Percentiles rank a stretch among this genome's conserved stretches.
Evolutionary conservation across 768 basidiomycete genomes (phyloP).

Genomic region (Phallus indusiatus): DNA sequence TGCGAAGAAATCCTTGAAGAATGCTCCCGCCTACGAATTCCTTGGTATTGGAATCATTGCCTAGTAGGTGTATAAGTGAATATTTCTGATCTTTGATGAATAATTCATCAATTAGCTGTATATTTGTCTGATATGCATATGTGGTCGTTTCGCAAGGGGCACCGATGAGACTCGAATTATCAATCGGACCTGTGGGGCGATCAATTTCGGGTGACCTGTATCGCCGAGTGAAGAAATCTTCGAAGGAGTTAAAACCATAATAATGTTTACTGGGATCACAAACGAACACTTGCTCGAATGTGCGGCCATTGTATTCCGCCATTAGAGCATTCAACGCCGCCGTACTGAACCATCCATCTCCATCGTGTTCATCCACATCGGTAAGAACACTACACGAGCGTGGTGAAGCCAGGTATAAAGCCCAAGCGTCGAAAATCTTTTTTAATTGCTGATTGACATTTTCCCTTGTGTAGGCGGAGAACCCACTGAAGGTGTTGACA

Average conservation of each 20-base stretch:
- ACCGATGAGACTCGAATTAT: conserved; percentile 31
- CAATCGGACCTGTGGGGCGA: conserved; percentile 23
- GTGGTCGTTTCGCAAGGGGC: conserved; percentile 48
- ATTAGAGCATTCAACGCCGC: conserved; percentile 19
- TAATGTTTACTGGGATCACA: too few species aligned
- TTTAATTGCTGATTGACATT: conserved; percentile 39
- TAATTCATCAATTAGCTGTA: conserved; percentile 36
- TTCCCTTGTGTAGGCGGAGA: conserved; percentile 21
- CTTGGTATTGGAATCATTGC: conserved; percentile 28
- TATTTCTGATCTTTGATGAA: conserved; percentile 58
- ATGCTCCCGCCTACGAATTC: conserved; percentile 42
- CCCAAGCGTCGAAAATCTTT: conserved; percentile 43
- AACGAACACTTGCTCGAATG: too few species aligned
- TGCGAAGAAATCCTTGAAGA: conserved; percentile 49
- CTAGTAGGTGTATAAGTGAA: conserved; percentile 47
- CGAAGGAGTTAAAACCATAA: too few species aligned
- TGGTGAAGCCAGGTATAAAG: conserved; percentile 33
- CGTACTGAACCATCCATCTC: conserved; percentile 40
- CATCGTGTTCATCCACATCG: conserved; percentile 15
- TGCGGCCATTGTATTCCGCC: background rate
- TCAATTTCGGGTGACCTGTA: too few species aligned
- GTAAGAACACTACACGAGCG: conserved; percentile 35
- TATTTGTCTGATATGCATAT: conserved; percentile 30
- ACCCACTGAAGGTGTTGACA: conserved; percentile 16
- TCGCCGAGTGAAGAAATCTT: too few species aligned